Base-by-base conservation (phyloP, 2,329 filamentous ascomycete genomes). In the Aspergillus persii region DNA sequence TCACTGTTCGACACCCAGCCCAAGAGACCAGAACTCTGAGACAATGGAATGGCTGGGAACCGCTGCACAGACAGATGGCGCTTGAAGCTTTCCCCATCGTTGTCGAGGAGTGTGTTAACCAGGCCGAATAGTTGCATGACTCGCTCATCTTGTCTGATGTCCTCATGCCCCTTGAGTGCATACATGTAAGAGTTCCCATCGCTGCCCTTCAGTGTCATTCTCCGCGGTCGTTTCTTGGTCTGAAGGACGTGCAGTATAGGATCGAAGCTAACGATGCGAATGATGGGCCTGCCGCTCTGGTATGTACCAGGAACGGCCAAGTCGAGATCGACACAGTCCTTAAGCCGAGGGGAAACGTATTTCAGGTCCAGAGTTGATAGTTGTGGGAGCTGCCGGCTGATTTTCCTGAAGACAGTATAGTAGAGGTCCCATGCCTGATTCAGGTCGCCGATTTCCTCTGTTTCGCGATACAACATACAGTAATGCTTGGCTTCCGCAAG, bases 401-500 rank as follows among this genome's bases (percentile, higher is more conserved):
- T 98, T 72, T 96, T 91, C 61, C 93, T 88, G 86, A 99, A 99
- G 0, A 98, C 95, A 66, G 96, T 92, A 77, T 99, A 99, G 77
- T 99, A 99, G 12, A 99, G 85, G 76, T 99, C 96, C 95, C 95
- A 99, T 6, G 95, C 95, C 76, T 96, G 92, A 71, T 98, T 99
- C 50, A 99, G 85, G 73, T 99, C 96, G 51, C 91, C 94, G 61
- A 95, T 87, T 71, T 99, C 95, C 53, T 88, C 84, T n/a, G 91
- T 95, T 46, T 87, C 86, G 69, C 91, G 89, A 77, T 96, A 99
- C 55, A 96, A 91, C 62, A 91, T 88, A 74, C 95, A 99, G 89
- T 95, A 99, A 67, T 98, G 93, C 61, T 92, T 89, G 8, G 95
- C 96, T 76, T 99, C 96, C 60, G 91, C 89, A 26, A 99, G 84